These are phyloP conservation scores for Silene conica DNA, from an alignment of 148 eudicot species.

Conservation along the genomic window DNA sequence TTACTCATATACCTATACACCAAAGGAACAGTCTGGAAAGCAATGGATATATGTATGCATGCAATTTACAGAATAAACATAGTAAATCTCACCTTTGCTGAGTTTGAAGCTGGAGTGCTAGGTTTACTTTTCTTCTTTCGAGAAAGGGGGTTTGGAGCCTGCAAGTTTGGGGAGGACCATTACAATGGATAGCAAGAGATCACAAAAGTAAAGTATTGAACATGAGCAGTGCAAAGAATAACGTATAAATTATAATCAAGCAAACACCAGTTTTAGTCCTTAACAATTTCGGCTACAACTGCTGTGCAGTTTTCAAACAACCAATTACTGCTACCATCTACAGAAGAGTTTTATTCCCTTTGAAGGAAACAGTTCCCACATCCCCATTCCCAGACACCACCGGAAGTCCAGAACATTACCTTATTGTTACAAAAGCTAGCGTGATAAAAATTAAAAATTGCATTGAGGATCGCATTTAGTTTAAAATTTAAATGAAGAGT, in stretches of 20 bases:
- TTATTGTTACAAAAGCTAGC: no score
- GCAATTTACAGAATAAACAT: not conserved
- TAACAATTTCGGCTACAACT: not conserved
- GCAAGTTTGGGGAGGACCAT: slow-evolving; percentile 19
- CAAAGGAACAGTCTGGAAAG: not conserved
- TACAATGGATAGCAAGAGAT: not conserved
- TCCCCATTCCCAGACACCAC: no score
- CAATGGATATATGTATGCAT: not conserved
- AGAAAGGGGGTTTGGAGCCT: slow-evolving; percentile 96
- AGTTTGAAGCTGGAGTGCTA: slow-evolving; percentile 27
- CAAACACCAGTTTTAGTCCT: not conserved
- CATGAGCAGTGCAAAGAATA: not conserved
- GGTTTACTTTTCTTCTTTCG: slow-evolving; percentile 66
- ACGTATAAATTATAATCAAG: not conserved
- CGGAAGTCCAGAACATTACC: no score
- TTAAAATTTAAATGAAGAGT: no score
- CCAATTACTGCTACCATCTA: no score
- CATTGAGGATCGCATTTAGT: no score
- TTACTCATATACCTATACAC: not conserved
- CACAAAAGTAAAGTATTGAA: not conserved
- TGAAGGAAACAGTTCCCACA: not conserved
- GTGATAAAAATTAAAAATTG: no score
- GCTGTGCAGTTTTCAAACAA: not conserved
- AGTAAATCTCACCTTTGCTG: slow-evolving; percentile 35
- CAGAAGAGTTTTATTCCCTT: not conserved